A percentile compares a stretch with the other conserved stretches of the same genome.
Conservation (phyloP, 306 rosid genomes). For the Glycyrrhiza uralensis region DNA sequence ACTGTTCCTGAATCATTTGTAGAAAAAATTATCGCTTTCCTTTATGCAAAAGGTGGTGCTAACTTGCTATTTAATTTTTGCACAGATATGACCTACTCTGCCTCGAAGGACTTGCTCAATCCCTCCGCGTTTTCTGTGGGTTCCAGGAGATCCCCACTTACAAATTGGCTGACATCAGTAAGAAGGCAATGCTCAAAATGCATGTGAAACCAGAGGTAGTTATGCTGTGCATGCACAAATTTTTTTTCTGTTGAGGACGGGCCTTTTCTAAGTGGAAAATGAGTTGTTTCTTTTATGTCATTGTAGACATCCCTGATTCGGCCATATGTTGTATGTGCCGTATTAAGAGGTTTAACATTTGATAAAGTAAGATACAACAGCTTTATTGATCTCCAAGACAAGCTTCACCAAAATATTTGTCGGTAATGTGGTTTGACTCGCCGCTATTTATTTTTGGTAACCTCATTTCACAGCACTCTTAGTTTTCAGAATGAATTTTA, state of each 20-base stretch:
- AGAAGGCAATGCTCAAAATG: conserved; percentile 64
- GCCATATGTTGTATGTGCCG: conserved; percentile 75
- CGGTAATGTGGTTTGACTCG: conserved; percentile 50
- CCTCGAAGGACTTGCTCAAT: conserved; percentile 90
- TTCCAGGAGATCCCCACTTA: conserved; percentile 59
- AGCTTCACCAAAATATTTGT: conserved; percentile 93
- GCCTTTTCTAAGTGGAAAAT: conserved; percentile 6
- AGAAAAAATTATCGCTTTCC: neutral
- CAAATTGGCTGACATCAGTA: conserved; percentile 52
- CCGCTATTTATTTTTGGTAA: neutral
- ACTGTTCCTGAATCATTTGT: neutral
- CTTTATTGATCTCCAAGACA: conserved; percentile 95
- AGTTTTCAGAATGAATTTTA: conserved; percentile 1
- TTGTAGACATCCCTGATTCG: conserved; percentile 77
- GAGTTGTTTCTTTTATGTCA: neutral
- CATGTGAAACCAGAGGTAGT: conserved; percentile 89
- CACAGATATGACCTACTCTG: conserved; percentile 88
- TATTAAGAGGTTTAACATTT: conserved; percentile 74
- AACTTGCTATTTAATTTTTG: neutral
- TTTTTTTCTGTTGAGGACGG: neutral
- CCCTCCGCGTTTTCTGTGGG: conserved; percentile 64
- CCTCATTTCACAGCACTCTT: neutral
- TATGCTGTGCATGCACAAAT: neutral
- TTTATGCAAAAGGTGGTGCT: neutral
- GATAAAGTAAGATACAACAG: conserved; percentile 76